phyloP scores from a whole-genome alignment of 441 rosid species.

The Populus tomentosa region DNA sequence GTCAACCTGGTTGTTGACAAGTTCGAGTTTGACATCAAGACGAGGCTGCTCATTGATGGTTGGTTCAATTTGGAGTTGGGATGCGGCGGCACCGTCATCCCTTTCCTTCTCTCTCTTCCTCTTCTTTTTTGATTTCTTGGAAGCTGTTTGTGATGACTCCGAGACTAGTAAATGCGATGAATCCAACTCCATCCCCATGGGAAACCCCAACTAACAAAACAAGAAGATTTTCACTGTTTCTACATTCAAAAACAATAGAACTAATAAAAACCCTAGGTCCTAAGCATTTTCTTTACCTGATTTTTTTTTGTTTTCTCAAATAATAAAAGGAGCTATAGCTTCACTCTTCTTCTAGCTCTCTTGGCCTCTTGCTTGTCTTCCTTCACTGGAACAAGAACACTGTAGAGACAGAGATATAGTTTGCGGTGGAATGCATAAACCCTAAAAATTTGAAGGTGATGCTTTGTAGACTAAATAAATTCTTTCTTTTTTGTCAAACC shows the following conservation, averaged over 20 bases:
- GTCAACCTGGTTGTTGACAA: conserved; percentile 38
- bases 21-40: conserved; percentile 31
- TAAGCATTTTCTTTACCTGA: not conserved
- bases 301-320: not conserved
- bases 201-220: not conserved
- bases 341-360: not conserved
- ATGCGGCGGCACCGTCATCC: conserved; percentile 3
- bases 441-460: no score
- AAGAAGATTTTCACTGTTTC: not conserved
- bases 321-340: not conserved
- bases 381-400: not conserved
- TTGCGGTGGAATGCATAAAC: no score
- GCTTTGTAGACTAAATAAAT: no score
- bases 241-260: not conserved
- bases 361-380: not conserved
- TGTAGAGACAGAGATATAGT: no score
- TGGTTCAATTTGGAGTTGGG: conserved; percentile 2
- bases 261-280: not conserved
- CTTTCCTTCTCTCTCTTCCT: conserved; percentile 24
- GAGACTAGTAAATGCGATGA: not conserved
- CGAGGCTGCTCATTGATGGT: not conserved
- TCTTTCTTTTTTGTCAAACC: no score
- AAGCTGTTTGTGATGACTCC: conserved; percentile 10
- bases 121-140: conserved; percentile 31
- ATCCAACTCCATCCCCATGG: not conserved